A percentile compares a stretch with the other conserved stretches of the same genome.
Evolutionary conservation across 2,329 filamentous ascomycete genomes (phyloP).

Genomic region (Monascus ruber): DNA sequence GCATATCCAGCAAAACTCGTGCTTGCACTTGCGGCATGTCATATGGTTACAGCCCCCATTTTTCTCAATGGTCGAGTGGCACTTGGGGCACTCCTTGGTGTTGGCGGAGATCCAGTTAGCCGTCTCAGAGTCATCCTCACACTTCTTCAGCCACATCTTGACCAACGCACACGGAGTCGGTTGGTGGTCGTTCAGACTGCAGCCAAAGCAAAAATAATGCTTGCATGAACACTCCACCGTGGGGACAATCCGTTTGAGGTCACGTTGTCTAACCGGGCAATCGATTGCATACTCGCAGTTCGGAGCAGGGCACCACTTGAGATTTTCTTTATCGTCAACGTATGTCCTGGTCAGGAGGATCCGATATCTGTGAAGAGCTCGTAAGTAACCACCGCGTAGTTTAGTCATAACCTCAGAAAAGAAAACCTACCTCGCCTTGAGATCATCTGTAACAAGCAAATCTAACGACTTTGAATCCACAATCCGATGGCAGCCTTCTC

Average conservation of each 20-base stretch:
- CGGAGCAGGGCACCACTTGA: slow-evolving; percentile 98
- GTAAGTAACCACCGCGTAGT: slow-evolving; percentile 4
- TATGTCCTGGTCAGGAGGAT: slow-evolving; percentile 85
- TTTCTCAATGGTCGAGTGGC: slow-evolving; percentile 96
- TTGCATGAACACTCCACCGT: slow-evolving; percentile 79
- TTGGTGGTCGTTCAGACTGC: slow-evolving; percentile 78
- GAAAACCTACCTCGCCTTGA: slow-evolving; percentile 41
- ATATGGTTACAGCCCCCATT: slow-evolving; percentile 97
- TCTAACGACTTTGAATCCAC: slow-evolving; percentile 83
- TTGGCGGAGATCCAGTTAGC: slow-evolving; percentile 99
- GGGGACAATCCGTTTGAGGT: slow-evolving; percentile 73
- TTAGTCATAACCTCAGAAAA: slow-evolving; percentile 5
- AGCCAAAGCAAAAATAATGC: slow-evolving; percentile 90
- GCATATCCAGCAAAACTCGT: slow-evolving; percentile 99
- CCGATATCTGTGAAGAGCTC: slow-evolving; percentile 52
- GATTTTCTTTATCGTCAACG: slow-evolving; percentile 87
- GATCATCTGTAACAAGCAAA: slow-evolving; percentile 52
- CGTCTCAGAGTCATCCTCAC: slow-evolving; percentile 94
- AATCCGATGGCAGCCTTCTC: slow-evolving; percentile 75
- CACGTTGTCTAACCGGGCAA: slow-evolving; percentile 76
- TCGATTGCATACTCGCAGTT: slow-evolving; percentile 91
- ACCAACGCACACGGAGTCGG: slow-evolving; percentile 84
- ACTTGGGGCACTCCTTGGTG: slow-evolving; percentile 95
- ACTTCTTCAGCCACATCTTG: slow-evolving; percentile 95
- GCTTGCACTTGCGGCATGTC: slow-evolving; percentile 90